Evolutionary conservation across 768 basidiomycete genomes (phyloP).

Genomic region (Clavulina sp.): DNA sequence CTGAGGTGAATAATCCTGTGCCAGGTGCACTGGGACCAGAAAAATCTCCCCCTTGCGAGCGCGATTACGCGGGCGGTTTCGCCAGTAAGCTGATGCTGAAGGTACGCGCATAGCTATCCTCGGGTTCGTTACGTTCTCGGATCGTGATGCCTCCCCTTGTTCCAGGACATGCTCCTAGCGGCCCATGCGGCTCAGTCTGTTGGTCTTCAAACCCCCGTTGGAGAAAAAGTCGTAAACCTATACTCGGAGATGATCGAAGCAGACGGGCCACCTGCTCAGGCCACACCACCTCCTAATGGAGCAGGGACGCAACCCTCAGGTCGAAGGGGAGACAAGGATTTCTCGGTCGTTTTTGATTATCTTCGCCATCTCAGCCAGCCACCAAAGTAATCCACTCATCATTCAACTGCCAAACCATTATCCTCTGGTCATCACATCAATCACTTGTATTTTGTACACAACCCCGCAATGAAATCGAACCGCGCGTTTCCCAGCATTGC

Average conservation of each 20-base stretch:
- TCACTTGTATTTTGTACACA: no score
- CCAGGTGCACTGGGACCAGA: slow-evolving; percentile 41
- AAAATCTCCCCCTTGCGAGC: slow-evolving; percentile 65
- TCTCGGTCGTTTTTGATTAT: slow-evolving; percentile 2
- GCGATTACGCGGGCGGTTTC: slow-evolving; percentile 73
- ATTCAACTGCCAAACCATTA: no score
- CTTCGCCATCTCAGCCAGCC: background rate
- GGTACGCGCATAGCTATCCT: slow-evolving; percentile 21
- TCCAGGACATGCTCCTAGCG: slow-evolving; percentile 73
- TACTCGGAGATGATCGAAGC: slow-evolving; percentile 39
- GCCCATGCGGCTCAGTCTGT: slow-evolving; percentile 36
- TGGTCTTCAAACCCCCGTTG: slow-evolving; percentile 43
- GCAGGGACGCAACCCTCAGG: background rate
- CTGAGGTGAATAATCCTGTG: slow-evolving; percentile 76
- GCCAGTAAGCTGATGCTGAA: slow-evolving; percentile 72
- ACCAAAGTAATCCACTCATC: no score
- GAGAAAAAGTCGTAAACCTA: slow-evolving; percentile 40
- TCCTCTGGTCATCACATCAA: no score
- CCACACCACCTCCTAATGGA: background rate
- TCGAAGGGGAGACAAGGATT: background rate
- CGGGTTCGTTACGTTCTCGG: background rate
- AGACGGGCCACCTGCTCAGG: slow-evolving; percentile 22
- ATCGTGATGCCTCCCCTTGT: background rate
- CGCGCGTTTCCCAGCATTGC: no score
- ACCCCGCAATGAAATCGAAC: no score